Conservation (phyloP, 768 basidiomycete species). For the Phylloporus sp. region DNA sequence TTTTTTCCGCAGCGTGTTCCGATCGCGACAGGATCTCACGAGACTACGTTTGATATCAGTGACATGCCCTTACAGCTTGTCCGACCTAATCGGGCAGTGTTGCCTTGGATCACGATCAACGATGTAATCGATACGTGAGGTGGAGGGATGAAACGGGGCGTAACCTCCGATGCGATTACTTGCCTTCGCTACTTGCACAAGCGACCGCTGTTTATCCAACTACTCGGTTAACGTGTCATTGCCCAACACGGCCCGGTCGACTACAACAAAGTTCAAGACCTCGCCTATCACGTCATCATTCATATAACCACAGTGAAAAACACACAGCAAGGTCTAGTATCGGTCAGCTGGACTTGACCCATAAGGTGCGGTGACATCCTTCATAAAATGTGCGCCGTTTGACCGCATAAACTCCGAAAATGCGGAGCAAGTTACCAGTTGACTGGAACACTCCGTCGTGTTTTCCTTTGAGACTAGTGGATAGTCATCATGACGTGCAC, state of each 20-base stretch:
- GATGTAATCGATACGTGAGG: conserved; percentile 3
- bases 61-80: not conserved
- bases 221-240: conserved; percentile 11
- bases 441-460: conserved; percentile 13
- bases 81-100: conserved; percentile 13
- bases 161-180: conserved; percentile 12
- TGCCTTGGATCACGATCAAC: conserved; percentile 15
- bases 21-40: conserved; percentile 13
- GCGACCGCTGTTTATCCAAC: conserved; percentile 6
- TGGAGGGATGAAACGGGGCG: conserved; percentile 9
- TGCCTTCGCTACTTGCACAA: conserved; percentile 5
- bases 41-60: conserved; percentile 15
- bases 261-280: conserved; percentile 23
- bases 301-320: conserved; percentile 14
- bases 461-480: not conserved
- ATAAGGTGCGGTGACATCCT: conserved; percentile 16
- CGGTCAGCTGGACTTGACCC: conserved; percentile 17
- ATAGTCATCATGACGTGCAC: conserved; percentile 6
- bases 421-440: conserved; percentile 3
- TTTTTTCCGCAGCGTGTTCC: conserved; percentile 14
- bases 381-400: conserved; percentile 20
- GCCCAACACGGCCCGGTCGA: conserved; percentile 14
- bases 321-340: conserved; percentile 12
- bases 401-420: conserved; percentile 19
- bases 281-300: conserved; percentile 31